Evolutionary conservation across 2,329 filamentous ascomycete species (phyloP).

Genomic region (Xylaria sp.): DNA sequence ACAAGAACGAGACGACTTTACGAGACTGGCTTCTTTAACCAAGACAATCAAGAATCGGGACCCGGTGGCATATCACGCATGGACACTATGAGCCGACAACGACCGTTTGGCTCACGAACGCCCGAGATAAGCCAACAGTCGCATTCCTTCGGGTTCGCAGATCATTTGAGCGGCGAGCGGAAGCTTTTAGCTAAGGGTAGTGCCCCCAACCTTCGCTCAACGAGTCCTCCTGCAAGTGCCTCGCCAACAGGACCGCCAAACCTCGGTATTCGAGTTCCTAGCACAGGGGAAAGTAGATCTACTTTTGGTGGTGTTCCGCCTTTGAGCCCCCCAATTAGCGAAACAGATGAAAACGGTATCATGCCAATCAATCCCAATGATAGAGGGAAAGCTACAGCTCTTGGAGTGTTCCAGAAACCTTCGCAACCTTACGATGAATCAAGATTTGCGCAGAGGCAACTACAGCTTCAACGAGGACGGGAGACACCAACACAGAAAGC

Average conservation of each 20-base stretch:
- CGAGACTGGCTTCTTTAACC: conserved; percentile 78
- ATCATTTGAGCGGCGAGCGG: conserved; percentile 59
- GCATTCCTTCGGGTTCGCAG: conserved; percentile 61
- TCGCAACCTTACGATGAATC: conserved; percentile 82
- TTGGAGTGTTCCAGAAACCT: conserved; percentile 70
- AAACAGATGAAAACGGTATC: conserved; percentile 72
- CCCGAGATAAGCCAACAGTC: conserved; percentile 59
- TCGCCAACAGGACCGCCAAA: conserved; percentile 53
- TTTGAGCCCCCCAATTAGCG: conserved; percentile 76
- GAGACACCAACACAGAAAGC: conserved; percentile 66
- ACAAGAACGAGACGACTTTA: conserved; percentile 82
- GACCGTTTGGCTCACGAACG: conserved; percentile 62
- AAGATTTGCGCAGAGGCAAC: conserved; percentile 83
- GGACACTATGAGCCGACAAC: conserved; percentile 78
- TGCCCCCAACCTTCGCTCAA: conserved; percentile 74
- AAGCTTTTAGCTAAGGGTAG: conserved; percentile 68
- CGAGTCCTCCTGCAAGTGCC: conserved; percentile 59
- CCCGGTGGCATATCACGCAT: conserved; percentile 80
- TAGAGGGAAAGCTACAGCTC: conserved; percentile 57
- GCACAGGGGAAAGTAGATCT: conserved; percentile 53
- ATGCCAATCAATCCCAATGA: conserved; percentile 80
- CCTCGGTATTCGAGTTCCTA: conserved; percentile 49
- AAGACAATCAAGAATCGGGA: conserved; percentile 84
- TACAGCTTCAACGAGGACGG: conserved; percentile 81
- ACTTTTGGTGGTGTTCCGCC: conserved; percentile 60